Percentiles rank a stretch among this genome's conserved stretches.
Evolutionary conservation across 257 asterid species (phyloP).

Genomic region (Petrea volubilis): DNA sequence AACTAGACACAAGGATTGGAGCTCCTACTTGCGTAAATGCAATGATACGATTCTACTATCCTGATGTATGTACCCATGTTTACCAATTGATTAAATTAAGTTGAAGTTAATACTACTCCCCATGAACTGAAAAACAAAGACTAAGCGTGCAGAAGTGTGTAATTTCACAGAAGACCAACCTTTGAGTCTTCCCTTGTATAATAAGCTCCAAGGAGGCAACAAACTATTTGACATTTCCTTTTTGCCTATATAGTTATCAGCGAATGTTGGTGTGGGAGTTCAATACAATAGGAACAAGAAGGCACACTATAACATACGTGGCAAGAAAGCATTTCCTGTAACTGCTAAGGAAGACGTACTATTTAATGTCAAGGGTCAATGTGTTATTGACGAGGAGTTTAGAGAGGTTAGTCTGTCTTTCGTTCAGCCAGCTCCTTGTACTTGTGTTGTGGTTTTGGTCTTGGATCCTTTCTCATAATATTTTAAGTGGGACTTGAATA

Average conservation of each 20-base stretch:
- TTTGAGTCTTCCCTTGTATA: neutral
- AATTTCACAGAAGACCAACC: neutral
- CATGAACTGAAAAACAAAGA: neutral
- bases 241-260: constrained; percentile 44
- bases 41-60: constrained; percentile 70
- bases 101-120: neutral
- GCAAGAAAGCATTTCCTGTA: constrained; percentile 67
- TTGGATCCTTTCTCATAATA: neutral
- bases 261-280: constrained; percentile 64
- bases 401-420: constrained; percentile 43
- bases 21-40: constrained; percentile 60
- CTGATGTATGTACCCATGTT: constrained; percentile 41
- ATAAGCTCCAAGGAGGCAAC: constrained; percentile 7
- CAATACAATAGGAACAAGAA: constrained; percentile 55
- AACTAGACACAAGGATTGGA: constrained; percentile 79
- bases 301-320: constrained; percentile 58
- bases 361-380: constrained; percentile 72
- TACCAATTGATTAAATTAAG: neutral
- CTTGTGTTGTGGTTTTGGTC: neutral
- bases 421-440: neutral
- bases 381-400: constrained; percentile 56
- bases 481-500: neutral
- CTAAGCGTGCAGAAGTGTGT: neutral
- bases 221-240: constrained; percentile 18
- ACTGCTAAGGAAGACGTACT: constrained; percentile 48